These are phyloP conservation scores for Zanthoxylum bungeanum DNA, from an alignment of 345 rosid genomes.

Conservation along the genomic window DNA sequence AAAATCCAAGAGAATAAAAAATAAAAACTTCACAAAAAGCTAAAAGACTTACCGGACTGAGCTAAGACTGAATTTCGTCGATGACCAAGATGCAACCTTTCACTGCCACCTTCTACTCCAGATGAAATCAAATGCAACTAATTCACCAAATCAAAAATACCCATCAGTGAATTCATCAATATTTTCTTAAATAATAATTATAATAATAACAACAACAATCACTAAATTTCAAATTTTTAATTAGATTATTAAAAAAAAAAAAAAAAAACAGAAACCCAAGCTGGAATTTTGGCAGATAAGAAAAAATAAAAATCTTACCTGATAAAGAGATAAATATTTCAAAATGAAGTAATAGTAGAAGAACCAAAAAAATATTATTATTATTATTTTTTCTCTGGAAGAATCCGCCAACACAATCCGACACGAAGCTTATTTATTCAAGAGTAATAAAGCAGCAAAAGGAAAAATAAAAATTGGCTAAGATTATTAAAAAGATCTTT, in stretches of 20 bases:
- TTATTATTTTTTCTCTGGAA: neutral
- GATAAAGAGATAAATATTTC: neutral
- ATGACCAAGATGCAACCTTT: conserved; percentile 14
- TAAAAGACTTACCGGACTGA: conserved; percentile 18
- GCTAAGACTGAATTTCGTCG: conserved; percentile 5
- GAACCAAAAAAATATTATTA: neutral
- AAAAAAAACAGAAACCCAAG: neutral
- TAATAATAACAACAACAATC: neutral
- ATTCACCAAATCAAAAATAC: neutral
- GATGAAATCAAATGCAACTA: conserved; percentile 21
- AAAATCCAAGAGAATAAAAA: neutral
- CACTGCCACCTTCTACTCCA: conserved; percentile 20
- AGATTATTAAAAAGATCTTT: neutral
- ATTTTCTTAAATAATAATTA: neutral
- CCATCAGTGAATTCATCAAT: neutral
- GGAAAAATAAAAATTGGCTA: neutral
- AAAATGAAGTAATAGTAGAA: neutral
- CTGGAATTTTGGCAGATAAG: neutral
- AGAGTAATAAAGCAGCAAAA: neutral
- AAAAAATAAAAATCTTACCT: neutral
- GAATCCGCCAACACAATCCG: conserved; percentile 33
- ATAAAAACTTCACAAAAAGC: neutral
- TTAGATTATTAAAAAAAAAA: neutral
- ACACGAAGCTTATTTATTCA: conserved; percentile 12
- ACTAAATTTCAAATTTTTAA: neutral